Evolutionary conservation across 257 asterid genomes (phyloP).

Genomic region (Coffea eugenioides): DNA sequence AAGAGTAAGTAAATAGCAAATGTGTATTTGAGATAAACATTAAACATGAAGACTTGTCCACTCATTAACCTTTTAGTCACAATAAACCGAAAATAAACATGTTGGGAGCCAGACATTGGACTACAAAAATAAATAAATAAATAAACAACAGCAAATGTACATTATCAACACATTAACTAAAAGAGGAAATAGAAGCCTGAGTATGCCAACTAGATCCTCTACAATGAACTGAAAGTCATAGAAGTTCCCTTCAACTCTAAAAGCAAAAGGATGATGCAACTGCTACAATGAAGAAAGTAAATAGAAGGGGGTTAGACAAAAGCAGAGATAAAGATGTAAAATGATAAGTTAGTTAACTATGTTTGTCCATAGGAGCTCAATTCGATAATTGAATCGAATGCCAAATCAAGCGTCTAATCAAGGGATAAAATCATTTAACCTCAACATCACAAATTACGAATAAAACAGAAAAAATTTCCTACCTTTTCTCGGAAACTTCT

Average conservation of each 20-base stretch:
- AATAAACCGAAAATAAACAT: too few species aligned
- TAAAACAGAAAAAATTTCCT: conserved; percentile 3
- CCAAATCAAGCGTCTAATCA: background rate
- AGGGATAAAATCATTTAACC: background rate
- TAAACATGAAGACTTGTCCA: background rate
- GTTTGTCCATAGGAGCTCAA: background rate
- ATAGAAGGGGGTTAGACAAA: background rate
- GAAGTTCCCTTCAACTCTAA: background rate
- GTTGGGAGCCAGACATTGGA: background rate
- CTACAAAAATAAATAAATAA: background rate
- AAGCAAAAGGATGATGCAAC: background rate
- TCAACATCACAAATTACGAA: background rate
- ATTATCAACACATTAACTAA: background rate
- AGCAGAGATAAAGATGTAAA: background rate
- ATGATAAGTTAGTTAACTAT: background rate
- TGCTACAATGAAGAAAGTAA: too few species aligned
- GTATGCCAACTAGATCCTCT: background rate
- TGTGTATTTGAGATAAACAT: background rate
- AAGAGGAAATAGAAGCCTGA: conserved; percentile 1
- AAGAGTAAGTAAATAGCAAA: background rate
- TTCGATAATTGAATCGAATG: background rate
- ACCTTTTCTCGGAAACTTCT: conserved; percentile 93
- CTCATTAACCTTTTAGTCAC: background rate
- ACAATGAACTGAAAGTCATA: background rate
- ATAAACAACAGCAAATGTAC: background rate